Evolutionary conservation across 495 filamentous ascomycete genomes (phyloP).

Genomic region (Penicillium argentinense): DNA sequence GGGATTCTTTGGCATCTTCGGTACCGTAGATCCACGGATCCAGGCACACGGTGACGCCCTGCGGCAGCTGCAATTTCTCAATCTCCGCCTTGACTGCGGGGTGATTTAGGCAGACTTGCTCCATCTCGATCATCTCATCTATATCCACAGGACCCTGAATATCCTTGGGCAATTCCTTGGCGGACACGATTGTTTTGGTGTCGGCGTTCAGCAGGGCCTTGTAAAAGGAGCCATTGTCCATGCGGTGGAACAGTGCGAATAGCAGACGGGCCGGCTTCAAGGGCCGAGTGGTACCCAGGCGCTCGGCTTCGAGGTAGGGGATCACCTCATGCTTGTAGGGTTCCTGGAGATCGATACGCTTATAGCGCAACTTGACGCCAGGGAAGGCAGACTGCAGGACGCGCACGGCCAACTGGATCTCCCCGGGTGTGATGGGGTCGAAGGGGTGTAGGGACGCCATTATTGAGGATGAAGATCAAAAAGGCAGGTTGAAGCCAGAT

Average conservation of each 20-base stretch:
- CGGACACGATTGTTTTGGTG: constrained; percentile 36
- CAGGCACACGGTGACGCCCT: constrained; percentile 40
- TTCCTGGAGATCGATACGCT: constrained; percentile 46
- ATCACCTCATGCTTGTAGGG: constrained; percentile 43
- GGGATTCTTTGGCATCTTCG: constrained; percentile 35
- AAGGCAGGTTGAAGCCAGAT: constrained; percentile 1
- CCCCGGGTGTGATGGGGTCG: constrained; percentile 42
- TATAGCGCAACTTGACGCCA: constrained; percentile 41
- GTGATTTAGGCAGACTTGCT: constrained; percentile 36
- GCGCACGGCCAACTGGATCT: constrained; percentile 42
- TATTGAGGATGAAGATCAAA: constrained; percentile 1
- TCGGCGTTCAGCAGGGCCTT: constrained; percentile 46
- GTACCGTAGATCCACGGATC: constrained; percentile 50
- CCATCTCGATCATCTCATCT: constrained; percentile 45
- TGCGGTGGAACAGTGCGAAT: constrained; percentile 40
- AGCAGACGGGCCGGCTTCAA: constrained; percentile 39
- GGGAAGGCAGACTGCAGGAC: constrained; percentile 42
- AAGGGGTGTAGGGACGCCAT: constrained; percentile 42
- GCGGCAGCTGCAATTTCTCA: constrained; percentile 42
- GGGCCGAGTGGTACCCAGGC: constrained; percentile 32
- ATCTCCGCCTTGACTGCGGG: constrained; percentile 45
- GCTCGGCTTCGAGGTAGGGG: constrained; percentile 44
- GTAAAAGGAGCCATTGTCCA: constrained; percentile 42
- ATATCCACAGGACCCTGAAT: constrained; percentile 42
- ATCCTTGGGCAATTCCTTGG: constrained; percentile 41